A percentile compares a stretch with the other conserved stretches of the same genome.
Evolutionary conservation across 2,329 filamentous ascomycete species (phyloP).

Genomic region (Capronia americana): DNA sequence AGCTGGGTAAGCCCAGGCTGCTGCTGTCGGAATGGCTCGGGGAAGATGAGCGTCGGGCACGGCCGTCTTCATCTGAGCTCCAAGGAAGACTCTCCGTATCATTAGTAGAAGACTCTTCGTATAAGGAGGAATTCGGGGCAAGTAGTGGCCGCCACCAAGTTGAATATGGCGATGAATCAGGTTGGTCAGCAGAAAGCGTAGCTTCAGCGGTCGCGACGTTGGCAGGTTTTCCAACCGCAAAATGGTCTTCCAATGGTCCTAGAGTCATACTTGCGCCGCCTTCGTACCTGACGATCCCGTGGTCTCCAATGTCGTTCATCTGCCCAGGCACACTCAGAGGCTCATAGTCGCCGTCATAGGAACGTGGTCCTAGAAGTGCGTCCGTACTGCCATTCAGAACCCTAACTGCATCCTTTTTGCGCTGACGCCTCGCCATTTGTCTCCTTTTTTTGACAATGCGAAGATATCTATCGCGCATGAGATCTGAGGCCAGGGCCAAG

Average conservation of each 20-base stretch:
- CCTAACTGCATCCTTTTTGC: slow-evolving; percentile 12
- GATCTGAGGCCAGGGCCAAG: slow-evolving; percentile 40
- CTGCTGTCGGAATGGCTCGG: slow-evolving; percentile 26
- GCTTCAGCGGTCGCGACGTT: not conserved
- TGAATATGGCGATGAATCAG: not conserved
- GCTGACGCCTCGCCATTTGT: slow-evolving; percentile 12
- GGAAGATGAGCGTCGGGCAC: slow-evolving; percentile 20
- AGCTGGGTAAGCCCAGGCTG: slow-evolving; percentile 26
- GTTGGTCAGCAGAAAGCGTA: not conserved
- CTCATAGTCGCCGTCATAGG: slow-evolving; percentile 13
- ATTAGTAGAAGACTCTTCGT: slow-evolving; percentile 17
- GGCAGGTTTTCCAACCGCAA: slow-evolving; percentile 3
- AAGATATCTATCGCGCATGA: slow-evolving; percentile 41
- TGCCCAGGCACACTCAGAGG: not conserved
- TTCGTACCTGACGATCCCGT: not conserved
- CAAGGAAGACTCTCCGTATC: slow-evolving; percentile 31
- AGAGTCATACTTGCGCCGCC: slow-evolving; percentile 16
- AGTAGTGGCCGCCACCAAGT: slow-evolving; percentile 8
- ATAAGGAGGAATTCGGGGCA: slow-evolving; percentile 1
- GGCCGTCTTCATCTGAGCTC: slow-evolving; percentile 24
- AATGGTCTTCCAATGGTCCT: slow-evolving; percentile 33
- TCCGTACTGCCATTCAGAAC: slow-evolving; percentile 27
- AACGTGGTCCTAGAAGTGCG: slow-evolving; percentile 18
- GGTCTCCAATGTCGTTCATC: not conserved
- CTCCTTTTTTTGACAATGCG: slow-evolving; percentile 21